Conservation (phyloP, 2,329 filamentous ascomycete genomes). For the Lecanicillium sp. region DNA sequence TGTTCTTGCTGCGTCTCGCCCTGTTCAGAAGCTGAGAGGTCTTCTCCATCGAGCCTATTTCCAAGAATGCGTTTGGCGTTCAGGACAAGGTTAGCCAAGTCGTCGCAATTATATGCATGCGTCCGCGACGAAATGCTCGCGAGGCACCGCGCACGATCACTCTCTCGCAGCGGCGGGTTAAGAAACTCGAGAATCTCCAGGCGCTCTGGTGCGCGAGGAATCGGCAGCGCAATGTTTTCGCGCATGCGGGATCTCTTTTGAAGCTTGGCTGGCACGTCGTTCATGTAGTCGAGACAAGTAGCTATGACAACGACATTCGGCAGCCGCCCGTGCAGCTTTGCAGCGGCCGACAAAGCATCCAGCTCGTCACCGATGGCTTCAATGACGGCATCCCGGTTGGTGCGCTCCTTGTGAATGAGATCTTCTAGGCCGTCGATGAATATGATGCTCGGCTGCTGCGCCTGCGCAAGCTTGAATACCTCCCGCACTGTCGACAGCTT, state of each 20-base stretch:
- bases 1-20: constrained; percentile 12
- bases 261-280: constrained; percentile 63
- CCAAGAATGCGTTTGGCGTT: constrained; percentile 21
- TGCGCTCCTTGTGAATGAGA: constrained; percentile 53
- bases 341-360: constrained; percentile 39
- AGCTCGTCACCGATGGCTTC: constrained; percentile 46
- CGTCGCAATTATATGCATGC: constrained; percentile 78
- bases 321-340: constrained; percentile 25
- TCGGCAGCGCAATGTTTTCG: constrained; percentile 62
- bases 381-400: constrained; percentile 40
- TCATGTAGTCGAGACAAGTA: constrained; percentile 61
- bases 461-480: constrained; percentile 59
- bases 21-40: constrained; percentile 6
- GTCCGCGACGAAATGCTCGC: constrained; percentile 62
- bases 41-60: constrained; percentile 15
- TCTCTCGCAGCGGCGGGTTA: constrained; percentile 35
- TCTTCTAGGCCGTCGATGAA: constrained; percentile 71
- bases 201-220: constrained; percentile 64
- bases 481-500: constrained; percentile 55
- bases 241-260: constrained; percentile 57
- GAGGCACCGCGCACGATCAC: constrained; percentile 43
- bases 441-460: constrained; percentile 66
- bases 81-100: constrained; percentile 57
- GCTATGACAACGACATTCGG: constrained; percentile 65
- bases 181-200: constrained; percentile 65